Base-by-base conservation (phyloP, 768 basidiomycete species). In the Arthromyces matolae region DNA sequence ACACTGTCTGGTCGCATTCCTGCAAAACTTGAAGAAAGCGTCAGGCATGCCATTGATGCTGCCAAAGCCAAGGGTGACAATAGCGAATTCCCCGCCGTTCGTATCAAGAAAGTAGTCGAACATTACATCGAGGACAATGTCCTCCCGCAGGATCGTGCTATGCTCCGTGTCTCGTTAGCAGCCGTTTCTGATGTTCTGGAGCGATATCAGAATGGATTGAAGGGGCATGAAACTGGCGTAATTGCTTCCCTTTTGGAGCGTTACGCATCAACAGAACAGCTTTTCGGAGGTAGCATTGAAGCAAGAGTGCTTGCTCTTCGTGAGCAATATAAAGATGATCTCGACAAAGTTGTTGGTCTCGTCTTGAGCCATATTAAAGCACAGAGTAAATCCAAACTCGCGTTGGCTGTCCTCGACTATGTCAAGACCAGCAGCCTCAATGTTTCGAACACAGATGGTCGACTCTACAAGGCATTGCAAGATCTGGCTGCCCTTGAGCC, bases 351-450 rank as follows among this genome's bases (percentile, higher is more conserved):
- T 27, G 84, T 87, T 37, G 77, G 77, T 37, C 72, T 94, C 24
- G 92, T 98, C 14, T 78, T 98, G 42, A 95, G 94, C 49, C 96
- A 99, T 67, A 91, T 93, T 73, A 95, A 93, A 69, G 93, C 91
- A 7, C 86, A 89, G 54, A 83, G 86, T 70, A 98, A 98, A 73
- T 83, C 84, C 55, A 93, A 90, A 63, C 77, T 98, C 41, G 78
- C 96, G 35, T 76, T 95, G 39, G 78, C 83, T 14, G 73, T 98
- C 35, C 78, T 98, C 32, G 94, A 98, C 56, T 80, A 94, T 59
- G 81, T 98, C 71, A 96, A 96, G 72, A 75, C 76, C 25, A 83
- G 83, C 56, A 81, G 83, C 28, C 68, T 89, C 43, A 85, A 83
- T 36, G 81, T 93, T 20, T 86, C 87, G 16, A 81, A 84, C 53